Evolutionary conservation across 352 stramenopile species (phyloP).

Genomic region (Discostella stelligera): DNA sequence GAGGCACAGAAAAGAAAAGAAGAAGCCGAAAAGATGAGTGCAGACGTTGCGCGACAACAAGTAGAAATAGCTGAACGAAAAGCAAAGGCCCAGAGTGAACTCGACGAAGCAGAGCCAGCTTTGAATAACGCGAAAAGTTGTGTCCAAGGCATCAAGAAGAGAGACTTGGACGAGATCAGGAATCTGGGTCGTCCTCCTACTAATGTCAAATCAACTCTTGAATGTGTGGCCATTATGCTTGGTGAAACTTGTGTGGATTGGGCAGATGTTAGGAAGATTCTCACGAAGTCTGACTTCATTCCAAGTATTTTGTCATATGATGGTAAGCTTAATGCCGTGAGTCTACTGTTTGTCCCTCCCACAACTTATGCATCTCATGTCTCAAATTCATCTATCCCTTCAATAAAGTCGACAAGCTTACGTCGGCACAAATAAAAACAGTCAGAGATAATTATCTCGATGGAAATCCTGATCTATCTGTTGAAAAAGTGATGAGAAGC

Average conservation of each 20-base stretch:
- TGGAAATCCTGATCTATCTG: conserved; percentile 83
- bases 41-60: conserved; percentile 93
- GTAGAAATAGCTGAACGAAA: conserved; percentile 93
- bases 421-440: conserved; percentile 89
- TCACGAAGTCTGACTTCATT: conserved; percentile 98
- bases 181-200: conserved; percentile 92
- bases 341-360: not conserved
- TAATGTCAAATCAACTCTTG: conserved; percentile 95
- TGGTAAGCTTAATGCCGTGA: conserved; percentile 33
- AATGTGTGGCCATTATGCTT: conserved; percentile 93
- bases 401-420: conserved; percentile 90
- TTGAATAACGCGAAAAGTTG: conserved; percentile 93
- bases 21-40: conserved; percentile 92
- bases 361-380: conserved; percentile 1
- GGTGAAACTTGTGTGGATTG: conserved; percentile 95
- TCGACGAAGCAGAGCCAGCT: conserved; percentile 96
- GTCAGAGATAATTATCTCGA: conserved; percentile 95
- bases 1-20: conserved; percentile 95
- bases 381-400: not conserved
- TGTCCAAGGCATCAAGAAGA: conserved; percentile 98
- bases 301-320: conserved; percentile 98
- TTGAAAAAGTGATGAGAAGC: conserved; percentile 76
- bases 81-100: conserved; percentile 92
- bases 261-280: conserved; percentile 96
- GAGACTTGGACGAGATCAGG: conserved; percentile 98